These are phyloP conservation scores for Phyllosticta citribraziliensis DNA, from an alignment of 2,329 filamentous ascomycete genomes.

Conservation along the genomic window DNA sequence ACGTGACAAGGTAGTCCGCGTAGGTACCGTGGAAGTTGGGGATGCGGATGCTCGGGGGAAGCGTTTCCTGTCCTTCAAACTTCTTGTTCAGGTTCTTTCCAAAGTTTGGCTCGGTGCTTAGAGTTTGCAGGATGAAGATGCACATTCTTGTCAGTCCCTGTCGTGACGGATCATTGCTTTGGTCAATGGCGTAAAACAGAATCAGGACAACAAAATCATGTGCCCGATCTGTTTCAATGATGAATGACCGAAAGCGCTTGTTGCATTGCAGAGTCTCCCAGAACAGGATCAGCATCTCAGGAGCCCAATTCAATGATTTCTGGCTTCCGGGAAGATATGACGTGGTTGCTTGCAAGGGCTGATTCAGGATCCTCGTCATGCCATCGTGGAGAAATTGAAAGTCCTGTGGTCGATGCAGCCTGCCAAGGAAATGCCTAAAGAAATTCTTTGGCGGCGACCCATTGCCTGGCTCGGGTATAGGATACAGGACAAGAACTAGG, in stretches of 20 bases:
- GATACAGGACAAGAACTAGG: conserved; percentile 76
- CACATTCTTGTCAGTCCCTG: conserved; percentile 95
- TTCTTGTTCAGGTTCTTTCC: conserved; percentile 79
- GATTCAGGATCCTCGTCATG: conserved; percentile 84
- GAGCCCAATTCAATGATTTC: conserved; percentile 71
- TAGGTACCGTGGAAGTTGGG: conserved; percentile 81
- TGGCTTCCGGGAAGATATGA: conserved; percentile 84
- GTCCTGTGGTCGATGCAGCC: conserved; percentile 85
- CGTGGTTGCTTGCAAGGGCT: conserved; percentile 78
- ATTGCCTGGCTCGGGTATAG: conserved; percentile 66
- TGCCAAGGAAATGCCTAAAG: conserved; percentile 84
- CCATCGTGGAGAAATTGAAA: conserved; percentile 96
- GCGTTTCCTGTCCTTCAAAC: conserved; percentile 79
- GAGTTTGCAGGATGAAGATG: conserved; percentile 87
- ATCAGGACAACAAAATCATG: conserved; percentile 89
- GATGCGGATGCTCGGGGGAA: conserved; percentile 73
- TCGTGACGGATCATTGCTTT: conserved; percentile 74
- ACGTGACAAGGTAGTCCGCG: conserved; percentile 90
- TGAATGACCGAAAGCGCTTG: conserved; percentile 90
- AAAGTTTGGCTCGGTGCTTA: conserved; percentile 88
- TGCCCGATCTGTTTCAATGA: conserved; percentile 87
- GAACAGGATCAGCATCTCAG: conserved; percentile 93
- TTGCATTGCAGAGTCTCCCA: conserved; percentile 98
- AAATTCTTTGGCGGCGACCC: conserved; percentile 70
- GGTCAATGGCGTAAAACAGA: conserved; percentile 85